phyloP scores from a whole-genome alignment of 306 rosid genomes.

The Quercus ilex region DNA sequence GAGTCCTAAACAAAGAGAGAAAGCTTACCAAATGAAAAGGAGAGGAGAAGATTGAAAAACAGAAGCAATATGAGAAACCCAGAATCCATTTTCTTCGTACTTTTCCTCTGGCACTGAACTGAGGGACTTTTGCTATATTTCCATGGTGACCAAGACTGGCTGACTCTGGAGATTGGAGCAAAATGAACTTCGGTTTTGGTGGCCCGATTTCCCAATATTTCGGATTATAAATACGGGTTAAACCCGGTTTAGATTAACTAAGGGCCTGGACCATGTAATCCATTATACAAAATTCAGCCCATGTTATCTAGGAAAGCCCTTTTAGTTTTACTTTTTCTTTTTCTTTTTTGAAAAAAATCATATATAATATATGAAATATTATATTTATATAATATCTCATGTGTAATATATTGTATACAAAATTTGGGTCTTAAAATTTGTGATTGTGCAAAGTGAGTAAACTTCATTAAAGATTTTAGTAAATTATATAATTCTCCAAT shows the following conservation, averaged over 20 bases:
- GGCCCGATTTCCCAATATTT: not conserved
- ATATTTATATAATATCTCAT: too few species aligned
- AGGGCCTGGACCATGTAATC: too few species aligned
- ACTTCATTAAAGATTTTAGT: too few species aligned
- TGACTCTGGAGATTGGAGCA: not conserved
- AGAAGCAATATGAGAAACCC: constrained; percentile 46
- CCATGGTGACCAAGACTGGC: not conserved
- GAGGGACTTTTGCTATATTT: not conserved
- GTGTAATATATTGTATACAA: too few species aligned
- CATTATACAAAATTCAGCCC: too few species aligned
- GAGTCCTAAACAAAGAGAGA: constrained; percentile 12
- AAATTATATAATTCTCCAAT: too few species aligned
- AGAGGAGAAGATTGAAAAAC: constrained; percentile 43
- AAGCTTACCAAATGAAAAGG: constrained; percentile 42
- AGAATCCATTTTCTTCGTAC: constrained; percentile 30
- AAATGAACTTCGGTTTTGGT: not conserved
- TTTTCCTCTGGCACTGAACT: not conserved
- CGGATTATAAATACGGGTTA: not conserved
- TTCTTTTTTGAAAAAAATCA: too few species aligned
- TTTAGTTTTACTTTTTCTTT: too few species aligned
- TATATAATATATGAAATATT: too few species aligned
- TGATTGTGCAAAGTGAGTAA: too few species aligned
- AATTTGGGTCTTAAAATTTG: too few species aligned
- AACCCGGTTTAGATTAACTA: not conserved
- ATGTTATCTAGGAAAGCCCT: too few species aligned